Conservation (phyloP, 2,329 filamentous ascomycete genomes). For the Periconia digitata region DNA sequence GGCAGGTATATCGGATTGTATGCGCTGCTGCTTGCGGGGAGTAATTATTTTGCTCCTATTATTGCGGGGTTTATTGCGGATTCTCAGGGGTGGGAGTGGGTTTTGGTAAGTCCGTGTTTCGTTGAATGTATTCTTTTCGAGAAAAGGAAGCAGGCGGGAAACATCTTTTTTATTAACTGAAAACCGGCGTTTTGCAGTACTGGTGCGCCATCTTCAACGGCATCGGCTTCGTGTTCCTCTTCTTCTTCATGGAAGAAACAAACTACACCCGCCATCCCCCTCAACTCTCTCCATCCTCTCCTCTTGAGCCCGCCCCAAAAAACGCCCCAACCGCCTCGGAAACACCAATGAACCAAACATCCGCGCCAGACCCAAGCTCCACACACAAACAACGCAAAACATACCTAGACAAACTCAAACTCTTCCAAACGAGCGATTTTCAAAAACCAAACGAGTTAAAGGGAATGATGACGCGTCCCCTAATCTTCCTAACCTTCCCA, state of each 20-base stretch:
- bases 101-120: slow-evolving; percentile 16
- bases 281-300: neutral
- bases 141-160: neutral
- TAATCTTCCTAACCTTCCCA: slow-evolving; percentile 31
- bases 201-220: slow-evolving; percentile 59
- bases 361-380: neutral
- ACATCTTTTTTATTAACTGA: neutral
- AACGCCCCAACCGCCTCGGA: slow-evolving; percentile 2
- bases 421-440: slow-evolving; percentile 29
- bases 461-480: slow-evolving; percentile 28
- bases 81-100: slow-evolving; percentile 39
- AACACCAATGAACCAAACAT: neutral
- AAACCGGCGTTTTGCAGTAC: slow-evolving; percentile 26
- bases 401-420: slow-evolving; percentile 36
- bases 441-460: slow-evolving; percentile 31
- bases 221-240: slow-evolving; percentile 53
- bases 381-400: slow-evolving; percentile 23
- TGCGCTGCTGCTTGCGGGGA: slow-evolving; percentile 33
- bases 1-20: slow-evolving; percentile 37
- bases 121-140: neutral
- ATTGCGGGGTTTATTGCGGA: slow-evolving; percentile 42
- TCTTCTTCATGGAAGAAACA: slow-evolving; percentile 64
- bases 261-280: slow-evolving; percentile 46
- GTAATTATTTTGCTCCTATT: slow-evolving; percentile 42
- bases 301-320: slow-evolving; percentile 9